Percentiles rank a stretch among this genome's conserved stretches.
phyloP scores from a whole-genome alignment of 345 rosid genomes.

The Populus alba region DNA sequence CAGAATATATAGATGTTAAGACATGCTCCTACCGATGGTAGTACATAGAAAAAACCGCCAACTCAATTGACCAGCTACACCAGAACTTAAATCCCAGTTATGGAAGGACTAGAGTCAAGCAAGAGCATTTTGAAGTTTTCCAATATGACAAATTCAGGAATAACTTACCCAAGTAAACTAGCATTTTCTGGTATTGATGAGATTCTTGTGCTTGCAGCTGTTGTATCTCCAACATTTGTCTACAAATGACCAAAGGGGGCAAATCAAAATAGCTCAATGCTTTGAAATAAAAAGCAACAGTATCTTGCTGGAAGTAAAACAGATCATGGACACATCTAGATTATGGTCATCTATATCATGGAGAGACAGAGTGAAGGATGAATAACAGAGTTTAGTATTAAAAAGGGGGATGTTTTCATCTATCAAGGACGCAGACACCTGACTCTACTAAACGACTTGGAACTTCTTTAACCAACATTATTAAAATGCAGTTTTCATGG shows the following conservation, averaged over 20 bases:
- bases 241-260: slow-evolving; percentile 21
- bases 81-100: background rate
- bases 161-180: slow-evolving; percentile 81
- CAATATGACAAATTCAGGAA: slow-evolving; percentile 1
- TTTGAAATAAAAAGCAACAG: background rate
- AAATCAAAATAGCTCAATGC: slow-evolving; percentile 12
- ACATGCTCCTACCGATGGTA: background rate
- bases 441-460: background rate
- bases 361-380: background rate
- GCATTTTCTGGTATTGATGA: slow-evolving; percentile 82
- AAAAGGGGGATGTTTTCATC: no score
- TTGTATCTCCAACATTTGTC: slow-evolving; percentile 60
- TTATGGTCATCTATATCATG: background rate
- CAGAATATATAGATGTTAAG: background rate
- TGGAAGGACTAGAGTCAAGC: background rate
- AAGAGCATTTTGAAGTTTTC: background rate
- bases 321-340: background rate
- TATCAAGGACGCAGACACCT: background rate
- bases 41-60: background rate
- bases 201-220: slow-evolving; percentile 47
- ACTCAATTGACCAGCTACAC: background rate
- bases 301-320: background rate
- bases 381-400: background rate
- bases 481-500: background rate
- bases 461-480: background rate